phyloP scores from a whole-genome alignment of 208 protist genomes.

The Trypanosoma theileri region DNA sequence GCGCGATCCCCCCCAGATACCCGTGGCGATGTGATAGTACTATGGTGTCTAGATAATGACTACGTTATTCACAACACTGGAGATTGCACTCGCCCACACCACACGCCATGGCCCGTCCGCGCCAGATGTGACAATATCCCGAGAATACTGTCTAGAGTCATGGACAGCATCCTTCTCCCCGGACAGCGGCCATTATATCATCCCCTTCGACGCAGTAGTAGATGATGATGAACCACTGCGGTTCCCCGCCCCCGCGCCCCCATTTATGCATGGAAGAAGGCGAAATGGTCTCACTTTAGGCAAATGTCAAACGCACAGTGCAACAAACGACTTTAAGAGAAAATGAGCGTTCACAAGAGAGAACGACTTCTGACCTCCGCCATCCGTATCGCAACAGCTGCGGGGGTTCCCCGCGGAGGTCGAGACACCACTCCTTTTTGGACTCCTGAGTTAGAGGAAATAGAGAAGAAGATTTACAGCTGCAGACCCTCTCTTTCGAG shows the following conservation, averaged over 20 bases:
- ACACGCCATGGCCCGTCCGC: neutral
- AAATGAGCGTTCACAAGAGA: neutral
- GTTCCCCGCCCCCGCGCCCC: neutral
- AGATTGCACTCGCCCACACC: neutral
- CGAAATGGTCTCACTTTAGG: neutral
- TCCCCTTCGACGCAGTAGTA: neutral
- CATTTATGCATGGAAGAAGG: slow-evolving; percentile 4
- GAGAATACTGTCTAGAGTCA: neutral
- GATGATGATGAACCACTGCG: slow-evolving; percentile 7
- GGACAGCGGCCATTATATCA: neutral
- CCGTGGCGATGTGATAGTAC: neutral
- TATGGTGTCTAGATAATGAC: slow-evolving; percentile 12
- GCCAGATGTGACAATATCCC: slow-evolving; percentile 9
- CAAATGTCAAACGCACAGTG: neutral
- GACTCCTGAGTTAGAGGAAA: neutral
- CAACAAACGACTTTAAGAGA: neutral
- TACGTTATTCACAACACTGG: slow-evolving; percentile 8
- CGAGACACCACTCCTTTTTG: neutral
- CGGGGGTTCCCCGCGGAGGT: neutral
- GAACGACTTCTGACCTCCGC: neutral
- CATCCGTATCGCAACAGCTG: neutral
- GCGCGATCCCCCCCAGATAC: neutral
- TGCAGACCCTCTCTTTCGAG: neutral
- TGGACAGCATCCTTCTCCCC: neutral
- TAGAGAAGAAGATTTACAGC: neutral